A percentile compares a stretch with the other conserved stretches of the same genome.
Conservation (phyloP, 257 asterid genomes). For the Gardenia jasminoides region DNA sequence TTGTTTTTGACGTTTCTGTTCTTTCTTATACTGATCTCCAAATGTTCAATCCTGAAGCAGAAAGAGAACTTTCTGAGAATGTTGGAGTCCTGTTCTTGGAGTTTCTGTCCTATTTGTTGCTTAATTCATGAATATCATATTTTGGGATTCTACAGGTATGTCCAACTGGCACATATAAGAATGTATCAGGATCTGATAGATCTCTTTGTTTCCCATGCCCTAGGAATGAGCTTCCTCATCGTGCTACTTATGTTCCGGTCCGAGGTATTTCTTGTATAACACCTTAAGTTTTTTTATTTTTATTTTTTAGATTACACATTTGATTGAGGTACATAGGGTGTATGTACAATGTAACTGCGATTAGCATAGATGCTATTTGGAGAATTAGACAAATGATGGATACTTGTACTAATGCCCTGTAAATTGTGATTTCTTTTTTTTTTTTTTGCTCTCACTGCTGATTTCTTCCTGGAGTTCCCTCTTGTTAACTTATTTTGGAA, state of each 20-base stretch:
- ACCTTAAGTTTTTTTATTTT: neutral
- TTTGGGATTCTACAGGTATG: conserved; percentile 66
- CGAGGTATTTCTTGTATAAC: conserved; percentile 61
- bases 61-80: neutral
- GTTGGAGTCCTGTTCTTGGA: neutral
- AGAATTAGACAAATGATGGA: neutral
- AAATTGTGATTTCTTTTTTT: neutral
- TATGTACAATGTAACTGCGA: neutral
- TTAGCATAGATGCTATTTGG: neutral
- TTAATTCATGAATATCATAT: conserved; percentile 6
- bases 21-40: neutral
- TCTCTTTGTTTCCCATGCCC: conserved; percentile 87
- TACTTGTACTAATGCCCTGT: neutral
- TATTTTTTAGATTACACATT: too few relatives aligned
- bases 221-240: conserved; percentile 69
- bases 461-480: neutral
- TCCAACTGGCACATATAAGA: conserved; percentile 88
- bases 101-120: conserved; percentile 5
- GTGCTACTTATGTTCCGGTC: conserved; percentile 67
- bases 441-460: neutral
- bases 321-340: neutral
- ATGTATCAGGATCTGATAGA: conserved; percentile 82
- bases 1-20: neutral
- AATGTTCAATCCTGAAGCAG: neutral
- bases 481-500: neutral